phyloP scores from a whole-genome alignment of 305 asterid genomes.

The Fraxinus nigra region DNA sequence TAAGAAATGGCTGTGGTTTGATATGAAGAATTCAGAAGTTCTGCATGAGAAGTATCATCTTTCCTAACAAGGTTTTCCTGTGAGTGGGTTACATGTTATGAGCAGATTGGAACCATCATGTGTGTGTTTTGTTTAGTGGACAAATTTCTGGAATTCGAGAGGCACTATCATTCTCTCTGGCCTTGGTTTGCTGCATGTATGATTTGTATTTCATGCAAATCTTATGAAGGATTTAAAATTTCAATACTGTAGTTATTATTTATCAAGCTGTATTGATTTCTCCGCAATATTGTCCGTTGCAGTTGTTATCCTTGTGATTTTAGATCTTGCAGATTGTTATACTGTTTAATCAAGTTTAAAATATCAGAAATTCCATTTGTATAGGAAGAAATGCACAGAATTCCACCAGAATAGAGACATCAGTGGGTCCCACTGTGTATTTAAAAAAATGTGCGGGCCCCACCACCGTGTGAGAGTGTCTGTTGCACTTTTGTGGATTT shows the following conservation, averaged over 20 bases:
- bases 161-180: conserved; percentile 1
- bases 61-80: conserved; percentile 13
- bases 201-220: not conserved
- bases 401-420: no score
- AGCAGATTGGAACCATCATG: conserved; percentile 11
- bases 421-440: no score
- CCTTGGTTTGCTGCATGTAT: not conserved
- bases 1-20: conserved; percentile 13
- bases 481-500: no score
- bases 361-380: not conserved
- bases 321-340: not conserved
- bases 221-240: not conserved
- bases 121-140: not conserved
- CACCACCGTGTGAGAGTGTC: no score
- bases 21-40: conserved; percentile 16
- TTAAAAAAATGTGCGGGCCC: no score
- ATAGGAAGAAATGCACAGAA: no score
- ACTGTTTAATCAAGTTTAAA: not conserved
- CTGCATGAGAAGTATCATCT: not conserved
- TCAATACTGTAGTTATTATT: not conserved
- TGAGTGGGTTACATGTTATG: conserved; percentile 9
- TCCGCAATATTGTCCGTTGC: not conserved
- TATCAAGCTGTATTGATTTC: not conserved
- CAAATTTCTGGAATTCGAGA: conserved; percentile 9
- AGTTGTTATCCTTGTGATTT: not conserved